Evolutionary conservation across 306 rosid species (phyloP).

Genomic region (Prunus kanzakura): DNA sequence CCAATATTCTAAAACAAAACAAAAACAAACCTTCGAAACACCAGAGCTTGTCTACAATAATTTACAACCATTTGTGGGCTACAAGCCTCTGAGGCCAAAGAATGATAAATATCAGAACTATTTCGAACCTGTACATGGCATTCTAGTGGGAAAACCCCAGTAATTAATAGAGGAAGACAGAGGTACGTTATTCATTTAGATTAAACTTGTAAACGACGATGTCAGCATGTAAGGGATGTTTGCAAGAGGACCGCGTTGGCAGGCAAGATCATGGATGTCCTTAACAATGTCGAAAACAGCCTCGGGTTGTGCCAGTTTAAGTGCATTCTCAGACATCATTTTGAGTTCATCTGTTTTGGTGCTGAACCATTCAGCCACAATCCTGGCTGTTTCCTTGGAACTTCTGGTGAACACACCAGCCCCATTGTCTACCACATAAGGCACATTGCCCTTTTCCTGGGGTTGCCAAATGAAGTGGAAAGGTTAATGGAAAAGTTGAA

Average conservation of each 20-base stretch:
- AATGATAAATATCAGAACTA: slow-evolving; percentile 38
- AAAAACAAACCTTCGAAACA: slow-evolving; percentile 18
- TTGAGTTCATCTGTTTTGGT: slow-evolving; percentile 62
- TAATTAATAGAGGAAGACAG: background rate
- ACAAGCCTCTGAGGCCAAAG: slow-evolving; percentile 40
- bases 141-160: slow-evolving; percentile 19
- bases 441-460: slow-evolving; percentile 96
- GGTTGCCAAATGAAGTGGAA: slow-evolving; percentile 4
- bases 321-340: slow-evolving; percentile 75
- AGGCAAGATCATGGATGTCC: slow-evolving; percentile 82
- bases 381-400: slow-evolving; percentile 74
- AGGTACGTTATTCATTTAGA: slow-evolving; percentile 27
- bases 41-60: slow-evolving; percentile 26
- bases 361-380: slow-evolving; percentile 89
- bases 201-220: slow-evolving; percentile 69
- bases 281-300: slow-evolving; percentile 88
- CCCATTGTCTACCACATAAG: slow-evolving; percentile 89
- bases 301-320: slow-evolving; percentile 88
- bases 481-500: slow-evolving; percentile 9
- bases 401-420: slow-evolving; percentile 97
- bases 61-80: slow-evolving; percentile 28
- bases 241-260: slow-evolving; percentile 62
- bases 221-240: slow-evolving; percentile 72
- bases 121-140: slow-evolving; percentile 66
- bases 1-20: slow-evolving; percentile 10